A percentile compares a stretch with the other conserved stretches of the same genome.
phyloP scores from a whole-genome alignment of 2,329 filamentous ascomycete genomes.

The Intubia oerlemansii region DNA sequence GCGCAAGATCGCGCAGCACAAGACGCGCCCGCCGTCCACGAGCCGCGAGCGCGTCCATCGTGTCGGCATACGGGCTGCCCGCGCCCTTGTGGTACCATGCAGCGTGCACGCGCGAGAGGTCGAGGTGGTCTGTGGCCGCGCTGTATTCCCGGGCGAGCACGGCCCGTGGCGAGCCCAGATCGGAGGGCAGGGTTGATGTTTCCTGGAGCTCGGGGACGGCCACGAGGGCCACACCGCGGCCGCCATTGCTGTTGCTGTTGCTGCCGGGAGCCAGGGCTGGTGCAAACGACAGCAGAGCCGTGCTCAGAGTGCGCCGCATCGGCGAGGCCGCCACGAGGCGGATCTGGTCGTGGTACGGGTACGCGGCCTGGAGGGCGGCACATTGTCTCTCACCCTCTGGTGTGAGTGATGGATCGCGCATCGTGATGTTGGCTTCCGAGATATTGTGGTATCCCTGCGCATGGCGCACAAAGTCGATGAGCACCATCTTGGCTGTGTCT shows the following conservation, averaged over 20 bases:
- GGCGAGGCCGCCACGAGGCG: constrained; percentile 60
- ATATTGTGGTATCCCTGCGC: constrained; percentile 72
- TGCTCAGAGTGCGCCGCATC: constrained; percentile 61
- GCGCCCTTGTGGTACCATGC: constrained; percentile 52
- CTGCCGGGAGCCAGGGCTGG: too few relatives aligned
- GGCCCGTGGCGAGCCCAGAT: constrained; percentile 41
- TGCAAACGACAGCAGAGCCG: constrained; percentile 48
- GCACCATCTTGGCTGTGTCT: constrained; percentile 5
- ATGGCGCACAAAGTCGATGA: constrained; percentile 47
- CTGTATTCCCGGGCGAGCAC: constrained; percentile 39
- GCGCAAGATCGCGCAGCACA: constrained; percentile 27
- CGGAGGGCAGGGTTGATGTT: constrained; percentile 51
- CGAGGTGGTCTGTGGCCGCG: constrained; percentile 31
- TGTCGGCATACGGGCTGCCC: constrained; percentile 23
- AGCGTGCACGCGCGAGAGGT: constrained; percentile 36
- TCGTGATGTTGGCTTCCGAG: constrained; percentile 39
- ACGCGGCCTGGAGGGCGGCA: constrained; percentile 32
- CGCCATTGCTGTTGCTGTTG: too few relatives aligned
- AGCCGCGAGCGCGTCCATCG: constrained; percentile 29
- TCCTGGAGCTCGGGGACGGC: constrained; percentile 64
- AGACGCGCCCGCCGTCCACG: constrained; percentile 39
- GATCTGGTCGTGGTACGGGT: constrained; percentile 42
- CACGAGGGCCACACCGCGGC: constrained; percentile 27
- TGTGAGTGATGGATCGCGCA: constrained; percentile 65
- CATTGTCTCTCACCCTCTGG: constrained; percentile 59